Percentiles rank a stretch among this genome's conserved stretches.
phyloP scores from a whole-genome alignment of 768 basidiomycete species.

The Clavaria fumosa region DNA sequence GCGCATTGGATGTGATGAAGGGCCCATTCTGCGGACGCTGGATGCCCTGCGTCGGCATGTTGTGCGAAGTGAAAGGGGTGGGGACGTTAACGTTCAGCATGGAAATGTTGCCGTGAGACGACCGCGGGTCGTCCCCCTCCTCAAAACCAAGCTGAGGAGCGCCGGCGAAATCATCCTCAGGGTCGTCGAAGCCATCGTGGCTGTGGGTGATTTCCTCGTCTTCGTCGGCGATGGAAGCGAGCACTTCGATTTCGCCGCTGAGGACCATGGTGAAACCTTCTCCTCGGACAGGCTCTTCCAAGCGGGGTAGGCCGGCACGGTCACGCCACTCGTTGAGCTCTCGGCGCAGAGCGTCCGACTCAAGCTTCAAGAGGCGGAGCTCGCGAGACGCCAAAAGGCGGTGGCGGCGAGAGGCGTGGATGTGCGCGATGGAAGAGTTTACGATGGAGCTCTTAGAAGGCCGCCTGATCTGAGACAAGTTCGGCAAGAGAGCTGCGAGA shows the following conservation, averaged over 20 bases:
- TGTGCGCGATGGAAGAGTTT: constrained; percentile 85
- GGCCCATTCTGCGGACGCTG: constrained; percentile 22
- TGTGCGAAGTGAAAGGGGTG: constrained; percentile 22
- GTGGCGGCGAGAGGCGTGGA: constrained; percentile 70
- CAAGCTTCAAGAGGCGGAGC: constrained; percentile 60
- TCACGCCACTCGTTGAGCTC: constrained; percentile 93
- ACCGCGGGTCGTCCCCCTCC: constrained; percentile 21
- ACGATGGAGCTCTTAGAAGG: constrained; percentile 96
- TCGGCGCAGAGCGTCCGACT: constrained; percentile 73
- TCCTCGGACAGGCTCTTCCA: constrained; percentile 59
- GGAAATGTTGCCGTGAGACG: constrained; percentile 11
- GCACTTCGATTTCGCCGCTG: constrained; percentile 53
- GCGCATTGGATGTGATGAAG: constrained; percentile 29
- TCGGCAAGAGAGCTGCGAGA: constrained; percentile 81
- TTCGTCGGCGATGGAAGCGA: constrained; percentile 32
- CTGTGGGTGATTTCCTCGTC: constrained; percentile 32
- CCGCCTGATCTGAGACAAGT: constrained; percentile 79
- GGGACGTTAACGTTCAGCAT: constrained; percentile 22
- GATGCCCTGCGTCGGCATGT: constrained; percentile 13
- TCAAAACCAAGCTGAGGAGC: constrained; percentile 18
- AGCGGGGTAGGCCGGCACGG: constrained; percentile 50
- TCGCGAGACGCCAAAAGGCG: constrained; percentile 71
- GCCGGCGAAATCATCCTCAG: constrained; percentile 28
- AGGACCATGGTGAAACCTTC: constrained; percentile 62
- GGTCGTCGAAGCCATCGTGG: constrained; percentile 17